Base-by-base conservation (phyloP, 768 basidiomycete species). In the Lactifluus pinguis region DNA sequence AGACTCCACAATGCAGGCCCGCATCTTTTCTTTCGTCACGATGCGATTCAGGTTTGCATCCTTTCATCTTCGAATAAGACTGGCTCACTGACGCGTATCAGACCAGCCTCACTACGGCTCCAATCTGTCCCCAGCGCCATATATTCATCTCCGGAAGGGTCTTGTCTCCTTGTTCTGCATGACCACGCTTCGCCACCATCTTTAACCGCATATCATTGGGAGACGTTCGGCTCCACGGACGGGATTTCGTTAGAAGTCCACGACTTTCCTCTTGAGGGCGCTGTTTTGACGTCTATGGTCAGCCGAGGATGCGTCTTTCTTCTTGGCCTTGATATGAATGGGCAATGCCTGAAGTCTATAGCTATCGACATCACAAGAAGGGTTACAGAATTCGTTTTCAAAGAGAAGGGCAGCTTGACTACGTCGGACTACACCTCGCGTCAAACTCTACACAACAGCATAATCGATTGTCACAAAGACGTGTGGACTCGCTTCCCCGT, bases 321-420 rank as follows among this genome's bases (percentile, higher is more conserved):
- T 13, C 32, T 83, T 4, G 61, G 65, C 9, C 68, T 84, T 3
- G 75, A 81, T 53, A 60, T 69, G 5, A 36, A 68, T 2, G 34
- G 66, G 2, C 71, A 68, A 0, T 54, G 61, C n/a, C 76, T 76
- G 52, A 67, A 66, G 14, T 86, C 83, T 0, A 25, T 79, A 8
- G 75, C 72, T 0, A 66, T 85, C 50, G 74, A 79, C 38, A 83
- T 85, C 63, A 82, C 80, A 4, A 77, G 76, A 57, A 82, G 79
- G 60, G 69, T 74, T 4, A 83, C 84, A 0, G 81, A 84, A 53
- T 83, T n/a, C n/a, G n/a, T n/a, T n/a, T n/a, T n/a, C n/a, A n/a
- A n/a, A n/a, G n/a, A n/a, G n/a, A n/a, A n/a, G n/a, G n/a, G n/a
- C n/a, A n/a, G n/a, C n/a, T n/a, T n/a, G n/a, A n/a, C 57, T 10